These are phyloP conservation scores for Purshia tridentata DNA, from an alignment of 306 rosid species.

Conservation along the genomic window DNA sequence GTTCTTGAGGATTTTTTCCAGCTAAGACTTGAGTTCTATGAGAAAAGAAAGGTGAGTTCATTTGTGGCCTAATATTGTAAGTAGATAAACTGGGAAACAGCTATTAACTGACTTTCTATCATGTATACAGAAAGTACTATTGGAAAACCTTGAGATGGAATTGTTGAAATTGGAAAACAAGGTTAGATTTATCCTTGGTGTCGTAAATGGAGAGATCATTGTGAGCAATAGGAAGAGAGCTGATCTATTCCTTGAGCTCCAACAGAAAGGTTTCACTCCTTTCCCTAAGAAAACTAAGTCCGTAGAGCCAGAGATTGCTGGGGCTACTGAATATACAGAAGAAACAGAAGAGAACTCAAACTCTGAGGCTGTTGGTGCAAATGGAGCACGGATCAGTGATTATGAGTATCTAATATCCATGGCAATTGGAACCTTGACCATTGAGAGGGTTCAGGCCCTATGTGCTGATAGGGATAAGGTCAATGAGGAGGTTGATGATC, in stretches of 20 bases:
- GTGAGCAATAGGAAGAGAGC: constrained; percentile 77
- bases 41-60: constrained; percentile 68
- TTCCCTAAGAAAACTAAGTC: constrained; percentile 73
- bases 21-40: constrained; percentile 70
- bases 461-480: constrained; percentile 58
- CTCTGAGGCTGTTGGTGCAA: constrained; percentile 26
- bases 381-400: constrained; percentile 53
- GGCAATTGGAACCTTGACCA: constrained; percentile 78
- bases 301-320: constrained; percentile 85
- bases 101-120: constrained; percentile 13
- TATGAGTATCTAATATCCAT: constrained; percentile 71
- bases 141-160: constrained; percentile 61
- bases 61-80: not conserved
- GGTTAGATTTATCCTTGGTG: constrained; percentile 84
- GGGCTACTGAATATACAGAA: constrained; percentile 60
- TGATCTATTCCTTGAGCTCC: constrained; percentile 72
- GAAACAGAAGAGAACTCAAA: constrained; percentile 52
- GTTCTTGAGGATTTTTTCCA: constrained; percentile 86
- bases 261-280: constrained; percentile 87
- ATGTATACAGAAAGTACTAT: constrained; percentile 55
- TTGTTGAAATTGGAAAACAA: constrained; percentile 72
- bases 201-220: constrained; percentile 74
- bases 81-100: not conserved
- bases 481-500: constrained; percentile 51
- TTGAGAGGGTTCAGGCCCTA: constrained; percentile 74